These are phyloP conservation scores for Rhodotorula kratochvilovae DNA, from an alignment of 768 basidiomycete genomes.

Conservation along the genomic window DNA sequence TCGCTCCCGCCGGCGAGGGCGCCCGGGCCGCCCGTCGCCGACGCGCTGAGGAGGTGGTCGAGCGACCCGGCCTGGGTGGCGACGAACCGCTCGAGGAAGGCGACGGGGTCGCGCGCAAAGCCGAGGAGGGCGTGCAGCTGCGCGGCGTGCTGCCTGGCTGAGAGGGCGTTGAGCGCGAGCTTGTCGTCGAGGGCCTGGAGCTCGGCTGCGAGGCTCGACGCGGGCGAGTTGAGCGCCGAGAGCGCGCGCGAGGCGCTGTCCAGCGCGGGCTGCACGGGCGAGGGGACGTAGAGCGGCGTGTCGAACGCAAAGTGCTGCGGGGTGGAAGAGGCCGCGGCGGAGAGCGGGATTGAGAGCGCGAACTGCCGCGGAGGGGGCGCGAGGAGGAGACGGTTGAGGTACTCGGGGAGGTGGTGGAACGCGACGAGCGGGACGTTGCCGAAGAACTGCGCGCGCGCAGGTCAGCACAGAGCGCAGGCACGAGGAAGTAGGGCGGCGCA, in stretches of 20 bases:
- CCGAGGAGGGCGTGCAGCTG: slow-evolving; percentile 6
- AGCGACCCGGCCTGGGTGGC: background rate
- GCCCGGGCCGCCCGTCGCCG: background rate
- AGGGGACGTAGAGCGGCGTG: background rate
- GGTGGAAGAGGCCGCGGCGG: background rate
- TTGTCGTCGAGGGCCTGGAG: slow-evolving; percentile 17
- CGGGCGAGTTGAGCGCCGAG: background rate
- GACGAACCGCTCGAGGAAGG: slow-evolving; percentile 8
- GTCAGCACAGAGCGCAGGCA: too few relatives aligned
- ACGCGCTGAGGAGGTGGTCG: background rate
- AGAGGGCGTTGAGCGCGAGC: slow-evolving; percentile 6
- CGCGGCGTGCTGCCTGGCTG: background rate
- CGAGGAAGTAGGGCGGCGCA: slow-evolving; percentile 6
- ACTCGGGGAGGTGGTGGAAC: slow-evolving; percentile 77
- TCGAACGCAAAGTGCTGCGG: slow-evolving; percentile 15
- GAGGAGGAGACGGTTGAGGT: slow-evolving; percentile 71
- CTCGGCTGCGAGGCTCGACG: background rate
- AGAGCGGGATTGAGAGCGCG: background rate
- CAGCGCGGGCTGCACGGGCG: slow-evolving; percentile 7
- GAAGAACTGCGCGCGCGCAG: slow-evolving; percentile 57
- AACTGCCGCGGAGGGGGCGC: slow-evolving; percentile 76
- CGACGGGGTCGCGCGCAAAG: slow-evolving; percentile 21
- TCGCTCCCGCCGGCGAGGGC: background rate
- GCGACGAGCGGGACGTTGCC: slow-evolving; percentile 60
- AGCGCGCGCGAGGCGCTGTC: background rate